These are phyloP conservation scores for Osmanthus fragrans DNA, from an alignment of 257 asterid genomes.

Conservation along the genomic window DNA sequence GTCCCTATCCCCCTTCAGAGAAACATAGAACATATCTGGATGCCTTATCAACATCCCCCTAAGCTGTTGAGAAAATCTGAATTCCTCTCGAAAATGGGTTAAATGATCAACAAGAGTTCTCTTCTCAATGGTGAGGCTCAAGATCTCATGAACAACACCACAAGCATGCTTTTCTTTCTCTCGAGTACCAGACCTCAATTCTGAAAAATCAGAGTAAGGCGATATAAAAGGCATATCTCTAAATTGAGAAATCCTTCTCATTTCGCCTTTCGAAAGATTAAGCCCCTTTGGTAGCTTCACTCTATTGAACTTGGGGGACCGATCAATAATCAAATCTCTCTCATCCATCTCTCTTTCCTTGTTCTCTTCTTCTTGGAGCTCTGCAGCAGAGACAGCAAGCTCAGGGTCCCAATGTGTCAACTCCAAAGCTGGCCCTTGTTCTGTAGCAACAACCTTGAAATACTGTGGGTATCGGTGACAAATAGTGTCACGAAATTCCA, in stretches of 20 bases:
- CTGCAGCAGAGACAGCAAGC: constrained; percentile 92
- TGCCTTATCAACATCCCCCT: constrained; percentile 98
- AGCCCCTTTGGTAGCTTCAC: constrained; percentile 88
- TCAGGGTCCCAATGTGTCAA: constrained; percentile 91
- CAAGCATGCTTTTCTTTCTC: constrained; percentile 93
- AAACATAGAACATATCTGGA: constrained; percentile 93
- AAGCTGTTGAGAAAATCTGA: constrained; percentile 91
- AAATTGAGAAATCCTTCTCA: constrained; percentile 77
- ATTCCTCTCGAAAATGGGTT: constrained; percentile 92
- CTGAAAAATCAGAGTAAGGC: constrained; percentile 84
- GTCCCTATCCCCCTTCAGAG: constrained; percentile 90
- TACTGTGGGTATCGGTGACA: constrained; percentile 90
- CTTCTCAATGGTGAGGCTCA: constrained; percentile 94
- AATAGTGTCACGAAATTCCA: constrained; percentile 78
- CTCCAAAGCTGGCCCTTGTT: constrained; percentile 85
- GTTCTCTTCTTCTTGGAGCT: constrained; percentile 87
- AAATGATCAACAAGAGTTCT: constrained; percentile 91
- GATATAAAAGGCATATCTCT: constrained; percentile 86
- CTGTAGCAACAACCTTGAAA: constrained; percentile 74
- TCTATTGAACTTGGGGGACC: constrained; percentile 69
- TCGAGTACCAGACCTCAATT: constrained; percentile 59
- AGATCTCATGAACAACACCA: constrained; percentile 85
- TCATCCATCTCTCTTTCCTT: constrained; percentile 47
- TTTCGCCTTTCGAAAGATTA: constrained; percentile 80
- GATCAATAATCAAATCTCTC: constrained; percentile 73